Evolutionary conservation across 2,329 filamentous ascomycete species (phyloP).

Genomic region (Aureobasidium subglaciale): DNA sequence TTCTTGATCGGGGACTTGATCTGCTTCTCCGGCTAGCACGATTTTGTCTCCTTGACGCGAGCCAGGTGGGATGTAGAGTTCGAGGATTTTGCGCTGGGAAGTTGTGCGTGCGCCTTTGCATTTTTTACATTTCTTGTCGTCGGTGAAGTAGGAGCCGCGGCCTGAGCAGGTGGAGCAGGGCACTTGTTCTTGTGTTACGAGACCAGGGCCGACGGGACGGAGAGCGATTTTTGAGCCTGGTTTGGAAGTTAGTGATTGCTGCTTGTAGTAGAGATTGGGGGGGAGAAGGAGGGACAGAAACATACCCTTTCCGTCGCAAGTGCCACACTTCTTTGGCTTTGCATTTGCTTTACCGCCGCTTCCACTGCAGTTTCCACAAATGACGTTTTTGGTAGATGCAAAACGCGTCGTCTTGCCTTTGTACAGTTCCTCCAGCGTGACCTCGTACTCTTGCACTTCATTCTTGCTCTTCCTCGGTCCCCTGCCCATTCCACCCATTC

Average conservation of each 20-base stretch:
- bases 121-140: conserved; percentile 98
- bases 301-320: conserved; percentile 70
- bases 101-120: conserved; percentile 89
- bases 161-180: conserved; percentile 78
- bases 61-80: conserved; percentile 90
- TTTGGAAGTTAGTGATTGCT: neutral
- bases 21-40: conserved; percentile 84
- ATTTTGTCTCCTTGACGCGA: conserved; percentile 77
- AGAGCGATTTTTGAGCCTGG: conserved; percentile 64
- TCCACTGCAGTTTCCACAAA: conserved; percentile 83
- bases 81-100: conserved; percentile 86
- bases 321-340: conserved; percentile 73
- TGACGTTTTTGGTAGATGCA: conserved; percentile 85
- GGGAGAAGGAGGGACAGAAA: neutral
- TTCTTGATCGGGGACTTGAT: conserved; percentile 80
- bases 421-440: conserved; percentile 90
- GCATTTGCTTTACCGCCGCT: conserved; percentile 86
- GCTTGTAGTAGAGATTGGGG: no score
- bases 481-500: conserved; percentile 30
- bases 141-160: conserved; percentile 78
- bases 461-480: conserved; percentile 63
- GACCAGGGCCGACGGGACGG: conserved; percentile 75
- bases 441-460: conserved; percentile 86
- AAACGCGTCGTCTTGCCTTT: conserved; percentile 98
- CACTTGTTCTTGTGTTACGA: conserved; percentile 74